phyloP scores from a whole-genome alignment of 306 rosid genomes.

The Ormosia emarginata region DNA sequence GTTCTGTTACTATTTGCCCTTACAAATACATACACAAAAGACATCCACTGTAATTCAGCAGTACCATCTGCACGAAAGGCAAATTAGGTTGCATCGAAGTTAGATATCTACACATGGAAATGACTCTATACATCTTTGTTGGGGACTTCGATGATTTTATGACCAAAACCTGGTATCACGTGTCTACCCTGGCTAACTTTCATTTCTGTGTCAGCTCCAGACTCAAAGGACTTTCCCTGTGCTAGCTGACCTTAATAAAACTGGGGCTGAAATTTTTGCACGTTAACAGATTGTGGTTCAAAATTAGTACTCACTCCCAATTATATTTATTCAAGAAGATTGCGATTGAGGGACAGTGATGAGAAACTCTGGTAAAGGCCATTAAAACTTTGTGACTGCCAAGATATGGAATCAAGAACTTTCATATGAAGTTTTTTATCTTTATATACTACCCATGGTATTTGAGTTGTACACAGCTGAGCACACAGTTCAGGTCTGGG shows the following conservation, averaged over 20 bases:
- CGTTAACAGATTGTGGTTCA: neutral
- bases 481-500: neutral
- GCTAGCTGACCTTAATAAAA: neutral
- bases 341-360: constrained; percentile 5
- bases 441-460: neutral
- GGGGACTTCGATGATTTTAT: neutral
- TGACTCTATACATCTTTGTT: neutral
- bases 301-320: neutral
- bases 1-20: constrained; percentile 77
- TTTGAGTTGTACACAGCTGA: neutral
- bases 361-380: neutral
- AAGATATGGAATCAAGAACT: neutral
- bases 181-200: neutral
- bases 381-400: neutral
- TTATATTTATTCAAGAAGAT: neutral
- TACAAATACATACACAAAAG: constrained; percentile 71
- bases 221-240: constrained; percentile 16
- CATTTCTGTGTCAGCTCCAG: neutral
- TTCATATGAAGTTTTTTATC: neutral
- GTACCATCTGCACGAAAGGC: constrained; percentile 54
- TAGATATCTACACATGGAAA: neutral
- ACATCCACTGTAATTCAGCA: constrained; percentile 46
- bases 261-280: constrained; percentile 26
- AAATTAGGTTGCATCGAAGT: constrained; percentile 35
- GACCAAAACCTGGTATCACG: constrained; percentile 4